phyloP scores from a whole-genome alignment of 441 rosid genomes.

The Brassica hybrid region DNA sequence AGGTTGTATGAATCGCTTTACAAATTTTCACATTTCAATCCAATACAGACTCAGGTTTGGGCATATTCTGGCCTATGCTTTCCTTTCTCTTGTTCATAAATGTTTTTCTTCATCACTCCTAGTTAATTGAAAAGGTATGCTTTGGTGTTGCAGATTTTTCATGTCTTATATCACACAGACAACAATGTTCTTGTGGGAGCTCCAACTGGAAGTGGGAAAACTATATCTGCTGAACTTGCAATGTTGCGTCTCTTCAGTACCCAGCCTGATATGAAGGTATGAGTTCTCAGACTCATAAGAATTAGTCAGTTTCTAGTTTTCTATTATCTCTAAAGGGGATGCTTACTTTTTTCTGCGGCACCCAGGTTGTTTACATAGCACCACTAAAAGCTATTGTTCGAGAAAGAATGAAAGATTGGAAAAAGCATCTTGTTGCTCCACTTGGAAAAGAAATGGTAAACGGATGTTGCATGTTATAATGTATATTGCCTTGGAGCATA shows the following conservation, averaged over 20 bases:
- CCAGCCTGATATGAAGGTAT: conserved; percentile 98
- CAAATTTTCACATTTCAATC: conserved; percentile 98
- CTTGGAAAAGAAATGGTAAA: conserved; percentile 94
- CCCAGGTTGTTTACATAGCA: conserved; percentile 97
- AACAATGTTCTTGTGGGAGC: conserved; percentile 96
- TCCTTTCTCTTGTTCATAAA: conserved; percentile 18
- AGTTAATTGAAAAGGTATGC: conserved; percentile 35
- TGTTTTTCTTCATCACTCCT: conserved; percentile 12
- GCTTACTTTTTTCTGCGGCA: conserved; percentile 15
- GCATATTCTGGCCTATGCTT: conserved; percentile 31
- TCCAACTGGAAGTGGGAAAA: conserved; percentile 99
- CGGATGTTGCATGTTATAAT: conserved; percentile 18
- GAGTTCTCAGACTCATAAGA: conserved; percentile 24
- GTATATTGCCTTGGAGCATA: conserved; percentile 24
- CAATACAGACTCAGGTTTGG: conserved; percentile 97
- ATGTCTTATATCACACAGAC: conserved; percentile 92
- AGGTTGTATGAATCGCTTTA: conserved; percentile 73
- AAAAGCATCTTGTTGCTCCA: conserved; percentile 80
- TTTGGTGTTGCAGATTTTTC: conserved; percentile 75
- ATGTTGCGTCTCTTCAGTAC: conserved; percentile 95
- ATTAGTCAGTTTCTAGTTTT: conserved; percentile 13
- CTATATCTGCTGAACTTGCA: conserved; percentile 99
- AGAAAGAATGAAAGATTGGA: conserved; percentile 99
- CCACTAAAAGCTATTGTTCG: conserved; percentile 99
- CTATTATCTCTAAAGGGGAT: conserved; percentile 21